Conservation (phyloP, 164 flowering plant genomes). For the Macadamia tetraphylla region DNA sequence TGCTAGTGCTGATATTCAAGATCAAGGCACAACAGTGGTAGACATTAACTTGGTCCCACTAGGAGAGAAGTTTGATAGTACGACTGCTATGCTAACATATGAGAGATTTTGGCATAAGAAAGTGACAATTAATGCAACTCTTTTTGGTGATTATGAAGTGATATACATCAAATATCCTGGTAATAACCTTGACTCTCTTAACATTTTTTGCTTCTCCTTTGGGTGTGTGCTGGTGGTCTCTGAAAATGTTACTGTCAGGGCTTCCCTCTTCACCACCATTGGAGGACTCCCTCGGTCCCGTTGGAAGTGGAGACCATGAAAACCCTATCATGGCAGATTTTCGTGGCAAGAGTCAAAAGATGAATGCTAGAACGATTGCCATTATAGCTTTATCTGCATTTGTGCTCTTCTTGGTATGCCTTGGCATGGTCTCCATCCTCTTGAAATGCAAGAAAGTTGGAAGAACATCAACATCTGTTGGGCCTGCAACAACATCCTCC, state of each 20-base stretch:
- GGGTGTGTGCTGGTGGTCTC: constrained; percentile 1
- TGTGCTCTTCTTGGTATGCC: constrained; percentile 55
- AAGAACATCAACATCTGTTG: constrained; percentile 67
- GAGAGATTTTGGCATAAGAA: constrained; percentile 73
- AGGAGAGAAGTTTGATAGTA: constrained; percentile 90
- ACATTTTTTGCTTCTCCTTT: not conserved
- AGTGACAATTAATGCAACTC: constrained; percentile 59
- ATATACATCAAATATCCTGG: constrained; percentile 68
- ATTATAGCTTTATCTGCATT: constrained; percentile 68
- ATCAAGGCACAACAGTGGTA: constrained; percentile 75
- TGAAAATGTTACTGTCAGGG: constrained; percentile 40
- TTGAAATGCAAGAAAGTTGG: constrained; percentile 61
- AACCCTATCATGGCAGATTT: constrained; percentile 65
- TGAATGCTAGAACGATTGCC: constrained; percentile 55
- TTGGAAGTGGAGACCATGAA: constrained; percentile 49
- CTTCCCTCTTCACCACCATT: constrained; percentile 61
- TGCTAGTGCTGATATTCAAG: constrained; percentile 69
- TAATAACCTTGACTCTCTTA: constrained; percentile 17
- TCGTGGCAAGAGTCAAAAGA: constrained; percentile 43
- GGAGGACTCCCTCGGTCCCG: constrained; percentile 27
- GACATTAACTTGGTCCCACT: constrained; percentile 85
- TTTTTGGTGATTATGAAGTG: constrained; percentile 83
- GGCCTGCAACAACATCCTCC: constrained; percentile 61
- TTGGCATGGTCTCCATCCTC: constrained; percentile 48
- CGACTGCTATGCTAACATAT: constrained; percentile 77